Percentiles rank a stretch among this genome's conserved stretches.
These are phyloP conservation scores for Mrakia hoshinonis DNA, from an alignment of 768 basidiomycete genomes.

Conservation along the genomic window DNA sequence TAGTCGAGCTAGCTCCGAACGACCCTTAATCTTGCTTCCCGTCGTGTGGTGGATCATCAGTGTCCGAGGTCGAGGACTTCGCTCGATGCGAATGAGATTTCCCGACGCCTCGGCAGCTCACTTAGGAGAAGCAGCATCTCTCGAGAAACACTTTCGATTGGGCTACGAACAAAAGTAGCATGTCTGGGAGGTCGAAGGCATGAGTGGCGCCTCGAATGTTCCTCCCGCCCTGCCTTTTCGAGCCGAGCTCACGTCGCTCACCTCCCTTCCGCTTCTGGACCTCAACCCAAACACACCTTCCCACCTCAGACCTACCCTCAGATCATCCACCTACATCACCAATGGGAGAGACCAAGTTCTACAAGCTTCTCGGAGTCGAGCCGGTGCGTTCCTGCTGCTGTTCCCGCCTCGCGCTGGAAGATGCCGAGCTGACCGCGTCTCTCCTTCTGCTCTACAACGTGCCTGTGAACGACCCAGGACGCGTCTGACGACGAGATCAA, in stretches of 20 bases:
- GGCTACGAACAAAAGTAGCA: too few species aligned
- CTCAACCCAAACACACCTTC: background rate
- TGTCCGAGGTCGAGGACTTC: too few species aligned
- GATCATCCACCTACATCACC: background rate
- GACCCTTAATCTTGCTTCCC: too few species aligned
- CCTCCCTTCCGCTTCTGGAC: background rate
- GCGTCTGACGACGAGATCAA: conserved; percentile 78
- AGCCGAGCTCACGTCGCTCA: background rate
- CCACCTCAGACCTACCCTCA: background rate
- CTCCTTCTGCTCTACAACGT: background rate
- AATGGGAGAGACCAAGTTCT: conserved; percentile 15
- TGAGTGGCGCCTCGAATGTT: background rate
- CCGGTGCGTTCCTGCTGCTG: background rate
- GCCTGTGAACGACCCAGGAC: background rate
- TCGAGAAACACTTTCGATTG: background rate
- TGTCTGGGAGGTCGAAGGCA: too few species aligned
- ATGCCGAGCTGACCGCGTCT: background rate
- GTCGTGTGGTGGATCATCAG: too few species aligned
- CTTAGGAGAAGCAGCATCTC: background rate
- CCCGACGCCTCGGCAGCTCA: too few species aligned
- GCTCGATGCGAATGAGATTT: too few species aligned
- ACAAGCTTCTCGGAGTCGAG: conserved; percentile 1
- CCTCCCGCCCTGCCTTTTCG: background rate
- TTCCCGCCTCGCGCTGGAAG: background rate
- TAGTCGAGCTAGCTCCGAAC: too few species aligned